Evolutionary conservation across 2,329 filamentous ascomycete species (phyloP), one percentile per base, ranked within the genome.

Genomic region (Monilinia polystroma): DNA sequence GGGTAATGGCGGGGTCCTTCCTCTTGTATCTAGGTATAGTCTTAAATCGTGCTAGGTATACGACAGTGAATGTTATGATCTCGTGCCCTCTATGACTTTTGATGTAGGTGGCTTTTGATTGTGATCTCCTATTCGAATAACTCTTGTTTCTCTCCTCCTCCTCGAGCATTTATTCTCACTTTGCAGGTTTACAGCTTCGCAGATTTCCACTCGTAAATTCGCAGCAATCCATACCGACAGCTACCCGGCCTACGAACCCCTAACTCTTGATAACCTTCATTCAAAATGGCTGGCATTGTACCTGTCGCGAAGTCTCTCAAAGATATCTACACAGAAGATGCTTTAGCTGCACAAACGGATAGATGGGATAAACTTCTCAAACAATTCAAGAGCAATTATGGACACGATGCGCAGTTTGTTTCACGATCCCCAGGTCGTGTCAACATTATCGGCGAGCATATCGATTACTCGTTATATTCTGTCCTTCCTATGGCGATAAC

Each of bases 391-490:
- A 79, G 84, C 67, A 81, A 80, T 53, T 96, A 94, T 79, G 88
- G 87, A 72, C 83, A 86, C 63, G 80, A 83, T 20, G 88, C 93
- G 51, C 85, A 90, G 68, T 97, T 97, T 75, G 87, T 98, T 26
- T 87, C 94, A 12, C 89, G 95, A 70, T 97, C 93, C 66, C 95
- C 95, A 1, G 95, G 95, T 68, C 87, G 95, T 72, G 95, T 99
- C 72, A 98, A 98, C 81, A 95, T 99, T 76, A 97, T 99, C 77
- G 95, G 95, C 78, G 95, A 99, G 84, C 95, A 99, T 81, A 97
- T 99, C 75, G 95, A 99, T 81, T 99, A 99, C 81, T 97, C 92
- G 18, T 86, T 99, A 26, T 99, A 98, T 82, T 89, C 95, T 73
- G 93, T 97, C 68, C 84, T 99, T 32, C 95, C 95, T 63, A 97